Percentiles rank a stretch among this genome's conserved stretches.
phyloP scores from a whole-genome alignment of 352 stramenopile genomes.

The Globisporangium yorkense region DNA sequence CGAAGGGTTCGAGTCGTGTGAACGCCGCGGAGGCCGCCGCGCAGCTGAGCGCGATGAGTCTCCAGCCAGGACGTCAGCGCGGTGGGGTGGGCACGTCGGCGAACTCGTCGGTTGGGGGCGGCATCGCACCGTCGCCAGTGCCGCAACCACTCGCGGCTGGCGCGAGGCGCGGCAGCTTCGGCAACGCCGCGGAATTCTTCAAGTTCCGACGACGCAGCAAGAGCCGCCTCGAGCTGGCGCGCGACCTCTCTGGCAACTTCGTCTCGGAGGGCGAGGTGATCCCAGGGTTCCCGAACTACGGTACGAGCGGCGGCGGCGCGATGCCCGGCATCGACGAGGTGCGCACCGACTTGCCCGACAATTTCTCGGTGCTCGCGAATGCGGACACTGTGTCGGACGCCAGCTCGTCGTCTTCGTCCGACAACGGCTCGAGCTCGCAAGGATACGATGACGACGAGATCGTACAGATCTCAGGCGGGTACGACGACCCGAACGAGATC shows the following conservation, averaged over 20 bases:
- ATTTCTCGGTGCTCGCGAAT: constrained; percentile 26
- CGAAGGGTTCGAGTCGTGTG: constrained; percentile 17
- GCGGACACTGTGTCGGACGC: constrained; percentile 42
- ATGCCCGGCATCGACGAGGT: constrained; percentile 79
- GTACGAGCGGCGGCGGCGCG: constrained; percentile 26
- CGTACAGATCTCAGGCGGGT: constrained; percentile 52
- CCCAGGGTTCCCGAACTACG: constrained; percentile 48
- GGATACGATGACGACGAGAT: constrained; percentile 63
- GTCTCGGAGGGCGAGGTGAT: constrained; percentile 34
- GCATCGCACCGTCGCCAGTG: constrained; percentile 12
- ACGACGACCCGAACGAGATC: constrained; percentile 55
- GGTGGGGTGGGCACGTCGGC: constrained; percentile 17
- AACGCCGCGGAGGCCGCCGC: constrained; percentile 61
- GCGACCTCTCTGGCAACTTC: constrained; percentile 48
- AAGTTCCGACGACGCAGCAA: constrained; percentile 85
- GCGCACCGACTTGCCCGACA: constrained; percentile 38
- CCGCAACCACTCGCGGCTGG: constrained; percentile 29
- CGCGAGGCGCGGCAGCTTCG: constrained; percentile 66
- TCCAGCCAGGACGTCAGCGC: constrained; percentile 38
- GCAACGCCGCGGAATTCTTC: constrained; percentile 82
- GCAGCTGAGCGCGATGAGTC: constrained; percentile 47
- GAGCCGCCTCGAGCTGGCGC: constrained; percentile 71
- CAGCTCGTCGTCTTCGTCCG: constrained; percentile 45
- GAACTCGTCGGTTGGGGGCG: neutral
- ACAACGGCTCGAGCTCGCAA: constrained; percentile 54